phyloP scores from a whole-genome alignment of 192 early-diverging fungal species.

The Linnemannia zychae region DNA sequence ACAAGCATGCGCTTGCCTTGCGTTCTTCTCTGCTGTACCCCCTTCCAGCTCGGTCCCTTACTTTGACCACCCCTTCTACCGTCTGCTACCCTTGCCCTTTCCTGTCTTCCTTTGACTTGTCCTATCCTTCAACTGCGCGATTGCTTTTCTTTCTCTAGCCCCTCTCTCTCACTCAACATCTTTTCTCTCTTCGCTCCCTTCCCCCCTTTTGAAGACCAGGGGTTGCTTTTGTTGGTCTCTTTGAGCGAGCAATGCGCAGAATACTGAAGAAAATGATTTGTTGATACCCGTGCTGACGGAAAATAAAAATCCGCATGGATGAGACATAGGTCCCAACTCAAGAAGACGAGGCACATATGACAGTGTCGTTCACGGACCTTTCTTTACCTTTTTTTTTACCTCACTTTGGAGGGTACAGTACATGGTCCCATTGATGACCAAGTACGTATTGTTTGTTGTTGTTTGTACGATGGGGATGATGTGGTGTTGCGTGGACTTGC shows the following conservation, averaged over 20 bases:
- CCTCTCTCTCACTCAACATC: neutral
- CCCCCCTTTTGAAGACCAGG: neutral
- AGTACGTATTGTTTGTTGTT: neutral
- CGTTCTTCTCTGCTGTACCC: neutral
- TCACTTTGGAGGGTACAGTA: neutral
- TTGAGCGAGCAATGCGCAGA: slow-evolving; percentile 4
- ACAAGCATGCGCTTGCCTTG: neutral
- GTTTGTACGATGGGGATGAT: neutral
- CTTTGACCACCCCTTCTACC: neutral
- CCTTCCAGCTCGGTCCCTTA: neutral
- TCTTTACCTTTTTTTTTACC: neutral
- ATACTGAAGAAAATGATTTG: neutral
- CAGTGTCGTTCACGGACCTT: neutral
- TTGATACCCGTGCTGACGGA: neutral
- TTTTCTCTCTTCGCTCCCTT: neutral
- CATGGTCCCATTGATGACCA: neutral
- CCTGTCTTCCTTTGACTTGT: neutral
- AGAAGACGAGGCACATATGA: neutral
- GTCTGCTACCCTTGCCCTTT: neutral
- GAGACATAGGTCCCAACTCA: neutral
- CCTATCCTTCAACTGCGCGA: neutral
- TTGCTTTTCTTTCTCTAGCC: neutral
- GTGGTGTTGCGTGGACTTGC: neutral
- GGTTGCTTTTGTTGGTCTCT: neutral
- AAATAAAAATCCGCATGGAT: slow-evolving; percentile 8